Conservation (phyloP, 306 rosid genomes). For the Cucumis hystrix region DNA sequence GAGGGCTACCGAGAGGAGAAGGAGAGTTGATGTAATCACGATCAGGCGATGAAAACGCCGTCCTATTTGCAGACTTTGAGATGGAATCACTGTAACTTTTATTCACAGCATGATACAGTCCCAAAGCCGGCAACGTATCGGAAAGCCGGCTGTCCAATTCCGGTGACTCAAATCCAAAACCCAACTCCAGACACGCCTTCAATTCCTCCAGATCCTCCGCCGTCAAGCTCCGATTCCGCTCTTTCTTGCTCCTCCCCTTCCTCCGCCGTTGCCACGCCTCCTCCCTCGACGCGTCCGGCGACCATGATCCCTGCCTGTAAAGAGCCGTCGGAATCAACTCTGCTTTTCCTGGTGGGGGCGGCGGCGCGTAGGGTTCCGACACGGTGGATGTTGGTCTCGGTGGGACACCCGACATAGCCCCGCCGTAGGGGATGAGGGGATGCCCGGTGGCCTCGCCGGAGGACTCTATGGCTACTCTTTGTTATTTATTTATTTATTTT, state of each 20-base stretch:
- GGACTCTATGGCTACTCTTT: neutral
- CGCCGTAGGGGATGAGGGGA: neutral
- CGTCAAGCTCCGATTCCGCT: conserved; percentile 34
- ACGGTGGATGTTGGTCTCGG: conserved; percentile 2
- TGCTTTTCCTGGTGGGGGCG: neutral
- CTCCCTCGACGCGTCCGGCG: conserved; percentile 53
- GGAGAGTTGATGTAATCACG: conserved; percentile 5
- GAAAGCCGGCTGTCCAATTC: conserved; percentile 37
- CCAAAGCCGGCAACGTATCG: conserved; percentile 49
- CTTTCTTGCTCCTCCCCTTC: conserved; percentile 9
- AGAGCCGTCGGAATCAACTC: conserved; percentile 13
- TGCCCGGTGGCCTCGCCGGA: neutral
- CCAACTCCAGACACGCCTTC: conserved; percentile 74
- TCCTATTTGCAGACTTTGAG: neutral
- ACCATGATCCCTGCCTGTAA: conserved; percentile 53
- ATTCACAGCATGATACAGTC: conserved; percentile 38
- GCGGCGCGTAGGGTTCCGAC: conserved; percentile 27
- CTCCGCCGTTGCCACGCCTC: conserved; percentile 66
- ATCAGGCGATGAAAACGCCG: conserved; percentile 17
- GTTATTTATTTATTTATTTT: neutral
- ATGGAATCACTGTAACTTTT: conserved; percentile 25
- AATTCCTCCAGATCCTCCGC: conserved; percentile 60
- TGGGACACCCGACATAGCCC: conserved; percentile 3
- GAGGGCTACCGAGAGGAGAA: conserved; percentile 13
- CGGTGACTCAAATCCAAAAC: conserved; percentile 53